Percentiles rank a stretch among this genome's conserved stretches.
These are phyloP conservation scores for Septoria linicola DNA, from an alignment of 2,329 filamentous ascomycete species.

Conservation along the genomic window DNA sequence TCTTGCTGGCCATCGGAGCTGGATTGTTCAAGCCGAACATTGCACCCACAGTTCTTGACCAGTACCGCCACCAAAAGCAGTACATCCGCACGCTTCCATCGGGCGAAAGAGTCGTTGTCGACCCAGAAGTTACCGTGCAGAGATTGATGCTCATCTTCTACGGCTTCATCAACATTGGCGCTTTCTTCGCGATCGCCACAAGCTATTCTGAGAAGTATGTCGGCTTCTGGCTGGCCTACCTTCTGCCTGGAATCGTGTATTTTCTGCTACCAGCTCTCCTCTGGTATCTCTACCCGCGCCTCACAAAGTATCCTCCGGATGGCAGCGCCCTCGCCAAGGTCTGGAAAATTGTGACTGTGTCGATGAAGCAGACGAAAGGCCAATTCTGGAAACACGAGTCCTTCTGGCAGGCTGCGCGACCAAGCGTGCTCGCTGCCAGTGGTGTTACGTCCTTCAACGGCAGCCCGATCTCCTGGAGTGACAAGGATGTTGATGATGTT, in stretches of 20 bases:
- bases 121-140: conserved; percentile 48
- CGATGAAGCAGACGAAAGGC: conserved; percentile 28
- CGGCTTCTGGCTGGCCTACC: conserved; percentile 64
- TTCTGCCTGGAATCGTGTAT: conserved; percentile 62
- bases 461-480: conserved; percentile 54
- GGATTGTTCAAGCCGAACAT: conserved; percentile 81
- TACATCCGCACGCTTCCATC: conserved; percentile 40
- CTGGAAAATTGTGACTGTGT: conserved; percentile 26
- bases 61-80: conserved; percentile 43
- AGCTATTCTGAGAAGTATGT: conserved; percentile 64
- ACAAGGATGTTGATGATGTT: conserved; percentile 69
- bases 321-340: conserved; percentile 27
- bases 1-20: conserved; percentile 56
- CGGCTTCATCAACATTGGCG: conserved; percentile 69
- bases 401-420: conserved; percentile 30
- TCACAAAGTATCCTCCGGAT: conserved; percentile 28
- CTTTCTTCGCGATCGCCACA: conserved; percentile 65
- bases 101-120: conserved; percentile 49
- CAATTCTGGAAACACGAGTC: conserved; percentile 25
- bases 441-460: conserved; percentile 22
- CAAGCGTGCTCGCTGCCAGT: conserved; percentile 24
- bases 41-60: conserved; percentile 48
- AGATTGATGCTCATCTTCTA: conserved; percentile 64
- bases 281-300: conserved; percentile 27
- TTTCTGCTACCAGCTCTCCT: conserved; percentile 42